Base-by-base conservation (phyloP, 345 rosid species). In the Sisymbrium altissimum region DNA sequence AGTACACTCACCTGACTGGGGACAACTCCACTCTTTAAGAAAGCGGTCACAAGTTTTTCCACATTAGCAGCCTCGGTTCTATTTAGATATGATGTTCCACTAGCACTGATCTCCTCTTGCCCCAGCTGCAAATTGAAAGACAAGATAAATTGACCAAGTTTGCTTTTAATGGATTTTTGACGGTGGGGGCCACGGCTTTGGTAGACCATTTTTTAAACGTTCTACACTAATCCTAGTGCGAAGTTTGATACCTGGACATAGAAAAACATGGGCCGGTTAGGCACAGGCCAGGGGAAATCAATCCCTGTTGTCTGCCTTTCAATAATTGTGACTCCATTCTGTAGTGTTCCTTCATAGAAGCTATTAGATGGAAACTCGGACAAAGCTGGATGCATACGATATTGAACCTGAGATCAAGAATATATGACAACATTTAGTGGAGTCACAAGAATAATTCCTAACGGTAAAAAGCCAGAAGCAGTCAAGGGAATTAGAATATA, bases 21-120 rank as follows among this genome's bases (percentile, higher is more conserved):
- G 49, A 92, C 89, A 35, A 96, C 98, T 70, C 99, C 99, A 64
- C 99, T 96, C 82, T 88, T 90, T 83, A 96, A 86, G 83, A 96
- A 96, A 68, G 98, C 88, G 27, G 99, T 92, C 58, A 96, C 99
- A 72, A 96, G 89, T 85, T 96, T 96, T 81, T 96, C 99, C 79
- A 96, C 99, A 81, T 96, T 96, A 50, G 99, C 97, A 74, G 97
- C 99, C 85, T 96, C 99, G 0, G 99, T 96, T 72, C 99, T 91
- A 82, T 96, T 96, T 19, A 96, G 82, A 74, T 96, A 96, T 23
- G 99, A 96, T 67, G 99, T 92, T 68, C 99, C 98, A 65, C 98
- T 92, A 41, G 99, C 97, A 79, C 99, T 96, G 75, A 96, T 96
- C 85, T 96, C 99, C 71, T 96, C 99, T 96, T 92, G 98, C 65